Percentiles rank a stretch among this genome's conserved stretches.
Conservation (phyloP, 441 rosid species). For the Mallotus repandus region DNA sequence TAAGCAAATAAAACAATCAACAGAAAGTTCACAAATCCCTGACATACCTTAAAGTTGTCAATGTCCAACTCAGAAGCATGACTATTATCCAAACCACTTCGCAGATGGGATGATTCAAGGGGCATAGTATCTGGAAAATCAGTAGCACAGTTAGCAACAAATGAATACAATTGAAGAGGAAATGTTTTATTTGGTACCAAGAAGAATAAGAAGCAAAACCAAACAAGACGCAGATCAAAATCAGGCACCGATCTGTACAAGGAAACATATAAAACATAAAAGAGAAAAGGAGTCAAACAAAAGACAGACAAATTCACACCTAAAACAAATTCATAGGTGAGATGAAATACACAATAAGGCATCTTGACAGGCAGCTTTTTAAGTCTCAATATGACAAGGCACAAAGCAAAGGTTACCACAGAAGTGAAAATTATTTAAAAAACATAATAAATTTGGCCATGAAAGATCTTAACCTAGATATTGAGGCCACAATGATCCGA, state of each 20-base stretch:
- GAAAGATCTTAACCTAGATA: constrained; percentile 57
- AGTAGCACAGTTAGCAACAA: background rate
- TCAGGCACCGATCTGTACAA: background rate
- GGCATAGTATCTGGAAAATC: constrained; percentile 19
- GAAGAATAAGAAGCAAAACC: background rate
- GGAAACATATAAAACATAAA: background rate
- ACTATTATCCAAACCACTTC: constrained; percentile 21
- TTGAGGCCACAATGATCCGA: constrained; percentile 46
- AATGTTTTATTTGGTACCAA: background rate
- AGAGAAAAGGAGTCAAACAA: background rate
- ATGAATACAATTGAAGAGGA: background rate
- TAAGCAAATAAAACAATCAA: background rate
- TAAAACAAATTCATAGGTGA: background rate
- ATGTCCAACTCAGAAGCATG: constrained; percentile 29
- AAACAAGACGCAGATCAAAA: background rate
- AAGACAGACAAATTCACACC: background rate
- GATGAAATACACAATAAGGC: background rate
- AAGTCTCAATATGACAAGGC: background rate
- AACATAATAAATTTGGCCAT: constrained; percentile 30
- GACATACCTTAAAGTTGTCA: constrained; percentile 38
- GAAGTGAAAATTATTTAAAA: constrained; percentile 5
- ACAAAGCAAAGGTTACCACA: background rate
- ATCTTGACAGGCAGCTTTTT: background rate
- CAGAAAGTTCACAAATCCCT: background rate
- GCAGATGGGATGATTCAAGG: background rate